phyloP scores from a whole-genome alignment of 2,329 filamentous ascomycete genomes.

The Geosmithia morbida region DNA sequence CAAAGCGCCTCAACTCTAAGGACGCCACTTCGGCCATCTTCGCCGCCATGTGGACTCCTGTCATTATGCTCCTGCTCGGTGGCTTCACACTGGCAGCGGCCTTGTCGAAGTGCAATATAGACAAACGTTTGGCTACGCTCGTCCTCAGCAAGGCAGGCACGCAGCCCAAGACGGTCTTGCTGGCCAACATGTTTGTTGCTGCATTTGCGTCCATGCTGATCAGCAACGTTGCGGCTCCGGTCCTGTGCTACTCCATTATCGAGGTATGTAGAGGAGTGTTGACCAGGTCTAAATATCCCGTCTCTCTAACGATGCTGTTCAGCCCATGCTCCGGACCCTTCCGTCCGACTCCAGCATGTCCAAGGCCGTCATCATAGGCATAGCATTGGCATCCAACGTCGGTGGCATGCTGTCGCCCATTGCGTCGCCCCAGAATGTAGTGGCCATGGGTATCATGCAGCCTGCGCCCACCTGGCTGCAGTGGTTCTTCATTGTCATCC shows the following conservation, averaged over 20 bases:
- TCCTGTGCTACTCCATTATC: slow-evolving; percentile 95
- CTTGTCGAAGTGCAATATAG: slow-evolving; percentile 92
- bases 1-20: slow-evolving; percentile 62
- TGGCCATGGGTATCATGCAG: slow-evolving; percentile 90
- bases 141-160: slow-evolving; percentile 94
- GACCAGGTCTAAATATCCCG: slow-evolving; percentile 4
- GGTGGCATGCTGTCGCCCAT: slow-evolving; percentile 95
- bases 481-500: slow-evolving; percentile 94
- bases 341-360: slow-evolving; percentile 84
- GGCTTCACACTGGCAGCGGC: slow-evolving; percentile 94
- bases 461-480: slow-evolving; percentile 83
- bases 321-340: slow-evolving; percentile 89
- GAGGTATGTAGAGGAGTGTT: slow-evolving; percentile 40
- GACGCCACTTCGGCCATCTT: slow-evolving; percentile 76
- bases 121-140: slow-evolving; percentile 92
- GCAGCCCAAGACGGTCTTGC: slow-evolving; percentile 69
- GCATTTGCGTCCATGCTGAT: slow-evolving; percentile 99
- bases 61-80: slow-evolving; percentile 94
- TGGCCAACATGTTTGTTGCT: slow-evolving; percentile 98
- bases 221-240: slow-evolving; percentile 92
- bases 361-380: slow-evolving; percentile 88
- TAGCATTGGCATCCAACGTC: slow-evolving; percentile 88
- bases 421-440: slow-evolving; percentile 93
- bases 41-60: slow-evolving; percentile 95
- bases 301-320: neutral